Percentiles rank a stretch among this genome's conserved stretches.
Conservation (phyloP, 805 yeast species). For the Peterozyma toletana region DNA sequence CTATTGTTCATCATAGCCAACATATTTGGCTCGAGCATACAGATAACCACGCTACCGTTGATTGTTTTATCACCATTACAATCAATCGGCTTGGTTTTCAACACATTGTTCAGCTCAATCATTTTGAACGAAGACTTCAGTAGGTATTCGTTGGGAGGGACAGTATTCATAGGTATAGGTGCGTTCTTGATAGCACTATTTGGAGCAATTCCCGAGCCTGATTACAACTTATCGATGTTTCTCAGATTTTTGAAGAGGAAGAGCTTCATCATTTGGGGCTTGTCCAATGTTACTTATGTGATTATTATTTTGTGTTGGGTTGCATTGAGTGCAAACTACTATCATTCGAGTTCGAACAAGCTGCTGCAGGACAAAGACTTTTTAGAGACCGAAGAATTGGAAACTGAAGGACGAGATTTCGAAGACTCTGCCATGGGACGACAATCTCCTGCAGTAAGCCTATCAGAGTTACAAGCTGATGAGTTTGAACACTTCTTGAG, state of each 20-base stretch:
- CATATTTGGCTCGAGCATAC: constrained; percentile 74
- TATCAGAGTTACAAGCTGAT: neutral
- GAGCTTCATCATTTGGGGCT: constrained; percentile 54
- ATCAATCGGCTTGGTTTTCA: constrained; percentile 83
- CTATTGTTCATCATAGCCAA: constrained; percentile 65
- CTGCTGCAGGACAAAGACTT: neutral
- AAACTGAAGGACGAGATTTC: constrained; percentile 2
- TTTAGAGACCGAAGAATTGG: neutral
- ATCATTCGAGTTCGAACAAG: neutral
- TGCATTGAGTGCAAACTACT: constrained; percentile 4
- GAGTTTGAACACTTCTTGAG: neutral
- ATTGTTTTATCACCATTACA: constrained; percentile 77
- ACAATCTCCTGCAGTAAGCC: neutral
- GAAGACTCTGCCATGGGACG: neutral
- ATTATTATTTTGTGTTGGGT: constrained; percentile 21
- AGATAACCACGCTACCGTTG: constrained; percentile 76
- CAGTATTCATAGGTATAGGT: constrained; percentile 61
- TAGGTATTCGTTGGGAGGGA: constrained; percentile 48
- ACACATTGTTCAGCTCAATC: constrained; percentile 63
- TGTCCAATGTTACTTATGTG: constrained; percentile 24
- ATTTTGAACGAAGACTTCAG: constrained; percentile 67
- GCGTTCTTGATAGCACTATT: constrained; percentile 72
- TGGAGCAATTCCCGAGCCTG: constrained; percentile 54
- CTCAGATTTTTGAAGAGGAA: constrained; percentile 30
- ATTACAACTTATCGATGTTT: constrained; percentile 41